Evolutionary conservation across 1,284 basidiomycete species (phyloP), one percentile per base, ranked within the genome.

Genomic region (Coniophora puteana): DNA sequence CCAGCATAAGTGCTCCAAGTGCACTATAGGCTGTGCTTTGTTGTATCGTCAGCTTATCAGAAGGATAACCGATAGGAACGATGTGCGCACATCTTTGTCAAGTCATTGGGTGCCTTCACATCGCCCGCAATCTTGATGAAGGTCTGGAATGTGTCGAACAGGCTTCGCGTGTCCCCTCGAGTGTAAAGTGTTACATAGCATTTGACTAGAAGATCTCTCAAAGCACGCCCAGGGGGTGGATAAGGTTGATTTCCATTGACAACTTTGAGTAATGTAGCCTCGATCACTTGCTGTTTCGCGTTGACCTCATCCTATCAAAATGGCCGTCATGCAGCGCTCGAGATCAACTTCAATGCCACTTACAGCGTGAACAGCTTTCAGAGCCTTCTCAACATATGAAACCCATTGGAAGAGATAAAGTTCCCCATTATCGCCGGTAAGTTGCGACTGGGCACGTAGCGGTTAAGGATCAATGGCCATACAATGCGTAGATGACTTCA

Each of bases 91-190:
- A 88, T 83, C 55, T 83, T 83, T 48, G 74, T 67, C 6, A 63
- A 61, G 49, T 86, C 84, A 49, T 72, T 78, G 2, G 66, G 57
- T 1, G 77, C 65, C 60, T 92, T 93, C 47, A 77, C 65, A 50
- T 93, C 89, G 4, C 75, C 70, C 0, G 83, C 80, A 10, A 84
- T 74, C 64, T 83, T 90, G 41, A 93, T 62, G 40, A 93, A 74
- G 1, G 74, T 61, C 54, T 92, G 88, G n/a, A 95, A 61, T 6
- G 89, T 85, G 54, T 98, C 94, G 53, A 93, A 97, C 38, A 96
- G 65, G 1, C 84, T 80, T 58, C 83, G 78, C 3, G 83, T 84
- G 57, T 97, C 93, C 49, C 88, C 89, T 13, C 83, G 76, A 25
- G 72, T 75, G 64, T 95, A 94, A n/a, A 96, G 55, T 16, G 72